Base-by-base conservation (phyloP, 305 asterid genomes). In the Fraxinus greggii region DNA sequence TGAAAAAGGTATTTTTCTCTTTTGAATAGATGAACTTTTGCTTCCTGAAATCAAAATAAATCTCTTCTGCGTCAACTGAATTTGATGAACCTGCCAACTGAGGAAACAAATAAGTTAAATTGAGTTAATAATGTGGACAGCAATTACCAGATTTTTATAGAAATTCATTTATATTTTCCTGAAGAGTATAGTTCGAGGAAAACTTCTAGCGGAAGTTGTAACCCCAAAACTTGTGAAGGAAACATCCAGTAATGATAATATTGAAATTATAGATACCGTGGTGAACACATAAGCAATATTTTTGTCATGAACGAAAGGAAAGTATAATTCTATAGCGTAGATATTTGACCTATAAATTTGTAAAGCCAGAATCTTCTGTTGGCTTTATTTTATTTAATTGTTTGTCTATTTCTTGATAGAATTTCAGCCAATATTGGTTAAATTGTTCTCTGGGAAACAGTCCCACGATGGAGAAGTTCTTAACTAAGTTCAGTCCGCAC, bases 21-120 rank as follows among this genome's bases (percentile, higher is more conserved):
- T 76, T 82, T 10, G 97, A 95, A 88, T 85, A 93, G 82, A 95
- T 94, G 76, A 94, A 95, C 21, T 87, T 90, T 84, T 95, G 99
- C 95, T 94, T 95, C 94, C 98, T 94, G 86, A 94, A 95, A 84
- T 94, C 97, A 75, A 93, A 95, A 90, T 91, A 94, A 79, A 95
- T 94, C 90, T 95, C 99, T 85, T 93, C 97, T 51, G 40, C 81
- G 73, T 84, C 90, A 76, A 54, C 89, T 42, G 90, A 84, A 35
- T 91, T 75, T 23, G 94, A 89, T 83, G 99, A 87, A 80, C 92
- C 92, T 78, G 91, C 90, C 85, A 91, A 82, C 98, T 95, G 89
- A 81, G 89, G 86, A 77, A 78, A 81, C 75, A 83, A 78, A 78
- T 28, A 17, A 15, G 42, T 61, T n/a, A 78, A 63, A 81, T 67